These are phyloP conservation scores for Neurospora sp. DNA, from an alignment of 495 filamentous ascomycete genomes.

Conservation along the genomic window DNA sequence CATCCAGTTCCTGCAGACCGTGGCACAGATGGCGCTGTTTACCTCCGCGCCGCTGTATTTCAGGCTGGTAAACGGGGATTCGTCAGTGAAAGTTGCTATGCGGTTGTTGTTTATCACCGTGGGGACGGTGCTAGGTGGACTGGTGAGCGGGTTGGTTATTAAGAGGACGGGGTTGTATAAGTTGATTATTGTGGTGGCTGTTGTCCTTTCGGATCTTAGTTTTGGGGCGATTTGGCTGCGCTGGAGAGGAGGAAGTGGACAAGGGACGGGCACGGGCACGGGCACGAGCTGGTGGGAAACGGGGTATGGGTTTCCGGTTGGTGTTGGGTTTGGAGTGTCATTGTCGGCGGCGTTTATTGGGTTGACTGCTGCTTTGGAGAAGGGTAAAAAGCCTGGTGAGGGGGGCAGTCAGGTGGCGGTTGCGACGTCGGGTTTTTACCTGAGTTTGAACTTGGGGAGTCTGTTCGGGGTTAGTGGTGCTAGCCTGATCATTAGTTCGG, in stretches of 20 bases:
- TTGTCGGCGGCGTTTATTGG: slow-evolving; percentile 11
- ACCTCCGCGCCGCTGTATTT: slow-evolving; percentile 7
- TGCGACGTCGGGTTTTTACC: slow-evolving; percentile 7
- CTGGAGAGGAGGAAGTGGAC: not conserved
- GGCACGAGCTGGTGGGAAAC: slow-evolving; percentile 4
- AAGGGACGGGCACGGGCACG: no score
- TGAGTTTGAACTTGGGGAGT: slow-evolving; percentile 8
- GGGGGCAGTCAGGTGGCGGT: not conserved
- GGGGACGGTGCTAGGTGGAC: slow-evolving; percentile 5
- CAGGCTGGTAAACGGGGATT: slow-evolving; percentile 2
- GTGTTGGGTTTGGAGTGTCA: slow-evolving; percentile 9
- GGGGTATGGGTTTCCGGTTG: slow-evolving; percentile 9
- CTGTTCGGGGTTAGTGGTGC: slow-evolving; percentile 5
- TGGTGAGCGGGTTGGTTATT: slow-evolving; percentile 6
- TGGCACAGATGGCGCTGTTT: slow-evolving; percentile 9
- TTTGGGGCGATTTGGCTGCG: slow-evolving; percentile 5
- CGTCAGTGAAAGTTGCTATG: not conserved
- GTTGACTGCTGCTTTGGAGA: slow-evolving; percentile 4
- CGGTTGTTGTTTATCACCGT: slow-evolving; percentile 5
- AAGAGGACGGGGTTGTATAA: slow-evolving; percentile 9
- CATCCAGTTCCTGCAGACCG: slow-evolving; percentile 8
- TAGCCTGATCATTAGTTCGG: not conserved
- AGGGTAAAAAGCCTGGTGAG: not conserved
- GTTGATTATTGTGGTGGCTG: not conserved
- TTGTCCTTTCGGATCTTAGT: not conserved